A percentile compares a stretch with the other conserved stretches of the same genome.
phyloP scores from a whole-genome alignment of 2,329 filamentous ascomycete species.

The Penicillium sp. region DNA sequence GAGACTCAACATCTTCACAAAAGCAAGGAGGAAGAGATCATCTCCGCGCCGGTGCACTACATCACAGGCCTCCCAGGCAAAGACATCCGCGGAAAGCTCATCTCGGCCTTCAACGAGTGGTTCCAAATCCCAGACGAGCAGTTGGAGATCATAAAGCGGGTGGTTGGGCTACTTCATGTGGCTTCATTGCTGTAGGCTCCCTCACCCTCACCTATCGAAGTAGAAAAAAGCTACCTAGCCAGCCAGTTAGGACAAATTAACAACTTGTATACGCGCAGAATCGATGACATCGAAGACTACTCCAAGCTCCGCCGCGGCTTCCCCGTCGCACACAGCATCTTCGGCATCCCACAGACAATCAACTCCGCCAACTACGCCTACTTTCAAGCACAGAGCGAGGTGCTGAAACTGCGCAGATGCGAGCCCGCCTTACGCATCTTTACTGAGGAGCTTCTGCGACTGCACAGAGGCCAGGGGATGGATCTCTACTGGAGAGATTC shows the following conservation, averaged over 20 bases:
- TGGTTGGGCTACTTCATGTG: conserved; percentile 50
- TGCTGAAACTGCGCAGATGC: conserved; percentile 35
- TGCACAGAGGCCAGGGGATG: conserved; percentile 48
- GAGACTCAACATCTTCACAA: not conserved
- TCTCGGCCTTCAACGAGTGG: conserved; percentile 51
- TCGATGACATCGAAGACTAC: conserved; percentile 57
- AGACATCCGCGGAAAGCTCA: conserved; percentile 47
- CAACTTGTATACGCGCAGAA: conserved; percentile 27
- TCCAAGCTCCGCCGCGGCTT: conserved; percentile 52
- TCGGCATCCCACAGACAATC: conserved; percentile 55
- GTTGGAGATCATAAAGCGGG: conserved; percentile 45
- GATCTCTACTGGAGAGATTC: conserved; percentile 50
- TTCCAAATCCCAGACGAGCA: conserved; percentile 46
- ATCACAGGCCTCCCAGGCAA: conserved; percentile 41
- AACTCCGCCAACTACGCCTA: conserved; percentile 52
- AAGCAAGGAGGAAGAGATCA: conserved; percentile 6
- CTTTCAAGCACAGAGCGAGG: conserved; percentile 41
- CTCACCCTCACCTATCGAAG: not conserved
- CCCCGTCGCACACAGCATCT: conserved; percentile 55
- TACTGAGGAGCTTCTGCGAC: conserved; percentile 43
- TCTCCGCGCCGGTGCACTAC: not conserved
- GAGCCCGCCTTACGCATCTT: conserved; percentile 41
- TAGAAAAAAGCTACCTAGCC: too few species aligned
- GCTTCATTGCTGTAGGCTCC: conserved; percentile 45
- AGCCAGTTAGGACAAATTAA: not conserved